These are phyloP conservation scores for Aspergillus alliaceus DNA, from an alignment of 2,329 filamentous ascomycete genomes.

Conservation along the genomic window DNA sequence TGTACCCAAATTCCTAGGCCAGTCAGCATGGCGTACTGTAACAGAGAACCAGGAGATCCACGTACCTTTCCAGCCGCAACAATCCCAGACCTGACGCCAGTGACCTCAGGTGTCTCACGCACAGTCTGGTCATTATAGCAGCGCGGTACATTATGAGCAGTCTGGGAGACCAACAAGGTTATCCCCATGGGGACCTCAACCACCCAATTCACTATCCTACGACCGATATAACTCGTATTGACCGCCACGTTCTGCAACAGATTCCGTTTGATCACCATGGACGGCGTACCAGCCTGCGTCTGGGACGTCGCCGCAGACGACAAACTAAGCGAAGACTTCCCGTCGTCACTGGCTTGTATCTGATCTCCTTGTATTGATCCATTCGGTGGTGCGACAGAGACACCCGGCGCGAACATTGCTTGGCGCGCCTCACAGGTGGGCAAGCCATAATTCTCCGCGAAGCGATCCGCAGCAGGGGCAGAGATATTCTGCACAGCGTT, in stretches of 20 bases:
- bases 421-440: slow-evolving; percentile 4
- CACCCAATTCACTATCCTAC: slow-evolving; percentile 69
- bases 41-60: neutral
- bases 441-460: slow-evolving; percentile 8
- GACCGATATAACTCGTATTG: slow-evolving; percentile 64
- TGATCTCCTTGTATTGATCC: no score
- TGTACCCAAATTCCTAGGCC: slow-evolving; percentile 10
- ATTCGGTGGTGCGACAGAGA: neutral
- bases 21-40: neutral
- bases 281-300: neutral
- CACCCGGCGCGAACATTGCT: neutral
- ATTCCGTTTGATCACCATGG: neutral
- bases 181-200: slow-evolving; percentile 83
- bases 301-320: neutral
- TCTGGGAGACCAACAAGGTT: slow-evolving; percentile 74
- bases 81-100: slow-evolving; percentile 71
- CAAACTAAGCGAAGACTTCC: neutral
- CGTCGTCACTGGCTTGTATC: neutral
- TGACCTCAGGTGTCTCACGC: slow-evolving; percentile 73
- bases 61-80: slow-evolving; percentile 67
- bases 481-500: slow-evolving; percentile 40
- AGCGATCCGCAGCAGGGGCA: slow-evolving; percentile 1
- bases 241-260: slow-evolving; percentile 25
- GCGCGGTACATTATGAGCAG: slow-evolving; percentile 80
- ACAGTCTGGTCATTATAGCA: slow-evolving; percentile 83